Evolutionary conservation across 352 stramenopile genomes (phyloP), one percentile per base, ranked within the genome.

Genomic region (Phytophthora fragariaefolia): DNA sequence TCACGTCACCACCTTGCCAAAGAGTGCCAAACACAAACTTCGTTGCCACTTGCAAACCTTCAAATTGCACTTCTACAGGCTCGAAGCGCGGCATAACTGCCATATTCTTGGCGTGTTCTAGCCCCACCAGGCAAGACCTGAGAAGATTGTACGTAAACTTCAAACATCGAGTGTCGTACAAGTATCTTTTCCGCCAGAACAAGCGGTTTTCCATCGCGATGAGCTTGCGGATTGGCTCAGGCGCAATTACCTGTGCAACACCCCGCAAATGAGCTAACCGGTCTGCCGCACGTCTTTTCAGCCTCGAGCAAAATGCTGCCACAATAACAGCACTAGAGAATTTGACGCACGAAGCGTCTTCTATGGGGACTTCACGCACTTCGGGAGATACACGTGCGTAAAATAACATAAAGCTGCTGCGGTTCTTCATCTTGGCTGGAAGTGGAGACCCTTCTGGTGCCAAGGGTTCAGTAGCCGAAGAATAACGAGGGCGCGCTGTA

Each of bases 331-430:
- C 50, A 24, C 55, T 60, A 12, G 53, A 48, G 15, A 82, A 74
- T 10, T 45, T 74, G 6, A 69, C 17, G 57, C 61, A 69, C 27
- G 80, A 15, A 56, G 50, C 26, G 49, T 74, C 55, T 18, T 71
- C 50, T 20, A 55, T 20, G 12, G 20, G 48, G 46, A 76, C 57
- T 8, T 76, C 27, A 12, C 47, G 63, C 6, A 93, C 48, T 22
- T 78, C 76, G 1, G 85, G 72, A 30, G 76, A 73, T 20, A 78
- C 76, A 27, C 86, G 83, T 10, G 86, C 77, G 57, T 96, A 96
- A 42, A 96, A 83, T 7, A 96, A 72, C 87, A 96, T 96, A 40
- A 96, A 96, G 57, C 86, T 94, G 55, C 87, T 96, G 32, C 86
- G 80, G 26, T 80, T 95, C 66, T 93, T 95, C 76, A 93, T 92